These are phyloP conservation scores for Lenwebbia sp. DNA, from an alignment of 345 rosid species.

Conservation along the genomic window DNA sequence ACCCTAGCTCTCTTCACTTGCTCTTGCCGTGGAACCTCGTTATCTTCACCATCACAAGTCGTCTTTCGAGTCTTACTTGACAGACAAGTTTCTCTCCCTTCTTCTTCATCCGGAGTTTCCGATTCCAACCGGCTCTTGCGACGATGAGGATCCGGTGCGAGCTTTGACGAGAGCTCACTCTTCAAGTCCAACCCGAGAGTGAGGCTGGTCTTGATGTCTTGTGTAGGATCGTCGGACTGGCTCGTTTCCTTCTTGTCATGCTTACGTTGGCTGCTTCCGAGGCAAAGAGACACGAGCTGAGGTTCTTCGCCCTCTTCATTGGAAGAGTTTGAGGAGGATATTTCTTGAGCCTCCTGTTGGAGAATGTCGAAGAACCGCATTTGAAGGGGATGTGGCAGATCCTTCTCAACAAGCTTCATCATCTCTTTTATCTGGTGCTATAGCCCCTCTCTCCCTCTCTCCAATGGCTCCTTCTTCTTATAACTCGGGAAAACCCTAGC, in stretches of 20 bases:
- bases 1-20: conserved; percentile 78
- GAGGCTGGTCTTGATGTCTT: conserved; percentile 35
- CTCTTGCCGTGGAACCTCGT: conserved; percentile 40
- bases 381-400: conserved; percentile 48
- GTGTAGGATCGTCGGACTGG: conserved; percentile 10
- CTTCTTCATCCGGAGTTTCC: conserved; percentile 27
- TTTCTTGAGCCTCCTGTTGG: conserved; percentile 18
- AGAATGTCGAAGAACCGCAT: conserved; percentile 49
- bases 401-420: conserved; percentile 46
- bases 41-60: conserved; percentile 24
- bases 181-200: conserved; percentile 37
- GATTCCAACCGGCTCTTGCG: conserved; percentile 19
- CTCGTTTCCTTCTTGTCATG: conserved; percentile 21
- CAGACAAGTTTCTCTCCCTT: conserved; percentile 30
- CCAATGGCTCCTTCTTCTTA: conserved; percentile 11
- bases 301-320: conserved; percentile 17
- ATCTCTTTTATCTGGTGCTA: conserved; percentile 48
- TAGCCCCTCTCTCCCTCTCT: conserved; percentile 48
- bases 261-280: conserved; percentile 40
- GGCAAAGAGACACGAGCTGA: conserved; percentile 63
- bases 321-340: conserved; percentile 3
- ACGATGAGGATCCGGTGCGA: not conserved
- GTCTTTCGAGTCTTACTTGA: conserved; percentile 45
- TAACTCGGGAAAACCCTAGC: not conserved
- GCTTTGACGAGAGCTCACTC: not conserved